Percentiles rank a stretch among this genome's conserved stretches.
Conservation (phyloP, 768 basidiomycete genomes). For the Lactarius vividus region DNA sequence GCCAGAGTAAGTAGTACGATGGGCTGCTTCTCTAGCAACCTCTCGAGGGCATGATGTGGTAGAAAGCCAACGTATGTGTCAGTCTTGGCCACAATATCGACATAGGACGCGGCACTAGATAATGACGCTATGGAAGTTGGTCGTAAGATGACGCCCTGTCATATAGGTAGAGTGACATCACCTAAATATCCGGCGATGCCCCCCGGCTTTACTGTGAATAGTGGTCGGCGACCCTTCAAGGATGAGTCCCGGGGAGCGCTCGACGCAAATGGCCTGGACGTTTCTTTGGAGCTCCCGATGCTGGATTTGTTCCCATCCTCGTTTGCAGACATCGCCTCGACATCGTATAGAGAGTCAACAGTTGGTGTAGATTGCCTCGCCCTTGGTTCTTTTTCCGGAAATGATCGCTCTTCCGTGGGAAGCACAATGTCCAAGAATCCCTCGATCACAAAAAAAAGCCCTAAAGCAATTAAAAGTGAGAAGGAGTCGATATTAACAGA, state of each 20-base stretch:
- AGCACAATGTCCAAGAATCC: constrained; percentile 92
- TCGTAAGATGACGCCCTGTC: background rate
- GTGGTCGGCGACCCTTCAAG: constrained; percentile 49
- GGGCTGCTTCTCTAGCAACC: constrained; percentile 88
- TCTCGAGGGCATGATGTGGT: constrained; percentile 82
- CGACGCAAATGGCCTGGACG: constrained; percentile 23
- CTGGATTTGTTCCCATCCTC: constrained; percentile 22
- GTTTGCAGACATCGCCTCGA: constrained; percentile 20
- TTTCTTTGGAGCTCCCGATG: constrained; percentile 14
- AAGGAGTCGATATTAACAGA: background rate
- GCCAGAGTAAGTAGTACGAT: constrained; percentile 95
- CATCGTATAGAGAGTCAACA: constrained; percentile 21
- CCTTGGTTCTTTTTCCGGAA: constrained; percentile 11
- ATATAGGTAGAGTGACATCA: constrained; percentile 34
- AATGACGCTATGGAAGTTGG: constrained; percentile 62
- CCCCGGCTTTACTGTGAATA: constrained; percentile 96
- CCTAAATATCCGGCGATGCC: constrained; percentile 97
- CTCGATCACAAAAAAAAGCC: constrained; percentile 92
- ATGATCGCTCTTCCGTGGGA: constrained; percentile 43
- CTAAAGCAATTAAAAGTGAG: constrained; percentile 35
- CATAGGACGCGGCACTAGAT: constrained; percentile 90
- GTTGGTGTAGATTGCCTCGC: constrained; percentile 20
- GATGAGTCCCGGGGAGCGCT: constrained; percentile 37
- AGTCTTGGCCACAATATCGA: constrained; percentile 95
- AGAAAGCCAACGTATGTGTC: constrained; percentile 98